Evolutionary conservation across 768 basidiomycete species (phyloP).

Genomic region (Hemileccinum rubropunctum): DNA sequence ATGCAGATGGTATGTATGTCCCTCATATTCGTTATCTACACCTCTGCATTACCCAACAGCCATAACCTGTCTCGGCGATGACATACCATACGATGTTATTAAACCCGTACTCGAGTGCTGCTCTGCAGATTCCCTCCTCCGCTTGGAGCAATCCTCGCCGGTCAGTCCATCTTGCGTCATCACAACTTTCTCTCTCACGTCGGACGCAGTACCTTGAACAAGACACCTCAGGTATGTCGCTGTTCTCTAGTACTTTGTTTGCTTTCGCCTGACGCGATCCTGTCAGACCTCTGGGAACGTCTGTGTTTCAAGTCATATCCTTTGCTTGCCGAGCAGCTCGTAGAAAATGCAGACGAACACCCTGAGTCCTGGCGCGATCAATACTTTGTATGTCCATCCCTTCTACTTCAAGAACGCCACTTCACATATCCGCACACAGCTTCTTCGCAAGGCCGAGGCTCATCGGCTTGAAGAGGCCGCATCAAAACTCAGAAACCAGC

Average conservation of each 20-base stretch:
- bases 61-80: conserved; percentile 60
- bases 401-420: background rate
- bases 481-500: conserved; percentile 59
- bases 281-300: conserved; percentile 62
- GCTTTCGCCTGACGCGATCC: conserved; percentile 1
- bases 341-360: conserved; percentile 38
- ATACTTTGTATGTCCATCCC: conserved; percentile 53
- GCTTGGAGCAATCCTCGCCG: conserved; percentile 68
- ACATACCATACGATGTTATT: conserved; percentile 59
- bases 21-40: background rate
- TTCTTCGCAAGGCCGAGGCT: conserved; percentile 56
- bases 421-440: conserved; percentile 35
- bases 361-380: conserved; percentile 67
- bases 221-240: conserved; percentile 51
- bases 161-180: conserved; percentile 41
- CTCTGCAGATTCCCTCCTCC: conserved; percentile 63
- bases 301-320: conserved; percentile 63
- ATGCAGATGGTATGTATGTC: conserved; percentile 56
- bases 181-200: conserved; percentile 11
- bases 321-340: conserved; percentile 48
- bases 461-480: conserved; percentile 62
- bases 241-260: background rate
- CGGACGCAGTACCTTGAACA: conserved; percentile 47
- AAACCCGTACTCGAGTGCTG: conserved; percentile 75
- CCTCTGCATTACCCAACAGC: conserved; percentile 37